Percentiles rank a stretch among this genome's conserved stretches.
Conservation (phyloP, 108 stramenopile genomes). For the Skeletonema grethae region DNA sequence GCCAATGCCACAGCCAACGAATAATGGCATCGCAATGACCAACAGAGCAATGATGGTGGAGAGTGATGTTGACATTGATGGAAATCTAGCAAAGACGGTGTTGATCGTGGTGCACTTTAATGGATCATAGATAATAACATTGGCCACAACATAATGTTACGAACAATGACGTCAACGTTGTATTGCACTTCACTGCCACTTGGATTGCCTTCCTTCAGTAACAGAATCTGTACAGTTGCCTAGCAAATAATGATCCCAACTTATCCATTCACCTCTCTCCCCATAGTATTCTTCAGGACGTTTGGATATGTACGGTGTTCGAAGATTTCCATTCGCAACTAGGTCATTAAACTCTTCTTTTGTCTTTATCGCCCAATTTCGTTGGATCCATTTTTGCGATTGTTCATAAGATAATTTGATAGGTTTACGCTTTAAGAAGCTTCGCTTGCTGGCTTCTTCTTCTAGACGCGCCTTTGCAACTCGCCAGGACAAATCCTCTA, state of each 20-base stretch:
- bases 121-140: constrained; percentile 3
- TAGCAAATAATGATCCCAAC: constrained; percentile 76
- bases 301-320: constrained; percentile 73
- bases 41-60: neutral
- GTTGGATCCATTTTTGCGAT: constrained; percentile 59
- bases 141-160: neutral
- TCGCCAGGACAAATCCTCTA: constrained; percentile 68
- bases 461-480: constrained; percentile 72
- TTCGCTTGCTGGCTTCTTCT: constrained; percentile 71
- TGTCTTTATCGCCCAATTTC: constrained; percentile 56
- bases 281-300: constrained; percentile 83
- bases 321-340: constrained; percentile 65
- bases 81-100: constrained; percentile 27
- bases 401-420: constrained; percentile 54
- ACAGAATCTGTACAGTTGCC: neutral
- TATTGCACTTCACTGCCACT: neutral
- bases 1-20: constrained; percentile 10
- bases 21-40: constrained; percentile 8
- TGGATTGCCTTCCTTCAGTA: neutral
- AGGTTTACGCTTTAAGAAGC: constrained; percentile 62
- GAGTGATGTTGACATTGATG: constrained; percentile 36
- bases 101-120: constrained; percentile 35
- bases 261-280: constrained; percentile 64
- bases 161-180: neutral
- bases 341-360: constrained; percentile 68